Conservation (phyloP, 75 land plant genomes). For the Chamaecyparis obtusa region DNA sequence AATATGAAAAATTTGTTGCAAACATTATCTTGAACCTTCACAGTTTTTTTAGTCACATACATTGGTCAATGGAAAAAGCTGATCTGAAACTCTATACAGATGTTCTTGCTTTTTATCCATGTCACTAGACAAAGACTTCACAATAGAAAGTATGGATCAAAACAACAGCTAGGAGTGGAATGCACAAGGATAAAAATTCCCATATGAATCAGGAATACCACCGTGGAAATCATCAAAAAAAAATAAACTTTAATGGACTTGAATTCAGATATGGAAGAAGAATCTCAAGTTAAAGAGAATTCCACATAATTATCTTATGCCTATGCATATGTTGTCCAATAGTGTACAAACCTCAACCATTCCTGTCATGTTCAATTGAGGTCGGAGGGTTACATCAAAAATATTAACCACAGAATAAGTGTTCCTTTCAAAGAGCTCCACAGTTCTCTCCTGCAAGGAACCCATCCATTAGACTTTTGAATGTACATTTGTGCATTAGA, state of each 20-base stretch:
- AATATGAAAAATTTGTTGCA: not conserved
- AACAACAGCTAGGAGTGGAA: not conserved
- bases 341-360: slow-evolving; percentile 64
- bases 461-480: not conserved
- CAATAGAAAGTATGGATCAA: not conserved
- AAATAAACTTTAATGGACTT: not conserved
- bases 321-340: not conserved
- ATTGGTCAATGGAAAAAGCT: not conserved
- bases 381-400: slow-evolving; percentile 83
- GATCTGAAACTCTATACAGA: not conserved
- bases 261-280: not conserved
- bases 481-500: not conserved
- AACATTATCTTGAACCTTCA: not conserved
- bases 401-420: slow-evolving; percentile 94
- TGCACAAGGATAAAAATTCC: not conserved
- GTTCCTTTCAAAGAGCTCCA: slow-evolving; percentile 72
- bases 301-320: not conserved
- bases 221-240: not conserved
- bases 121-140: slow-evolving; percentile 1
- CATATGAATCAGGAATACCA: not conserved
- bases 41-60: not conserved
- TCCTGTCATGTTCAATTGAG: slow-evolving; percentile 85
- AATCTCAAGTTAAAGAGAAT: not conserved
- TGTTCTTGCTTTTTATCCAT: not conserved
- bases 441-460: slow-evolving; percentile 65